Base-by-base conservation (phyloP, 805 yeast species). In the Crinitomyces ghanaensis region DNA sequence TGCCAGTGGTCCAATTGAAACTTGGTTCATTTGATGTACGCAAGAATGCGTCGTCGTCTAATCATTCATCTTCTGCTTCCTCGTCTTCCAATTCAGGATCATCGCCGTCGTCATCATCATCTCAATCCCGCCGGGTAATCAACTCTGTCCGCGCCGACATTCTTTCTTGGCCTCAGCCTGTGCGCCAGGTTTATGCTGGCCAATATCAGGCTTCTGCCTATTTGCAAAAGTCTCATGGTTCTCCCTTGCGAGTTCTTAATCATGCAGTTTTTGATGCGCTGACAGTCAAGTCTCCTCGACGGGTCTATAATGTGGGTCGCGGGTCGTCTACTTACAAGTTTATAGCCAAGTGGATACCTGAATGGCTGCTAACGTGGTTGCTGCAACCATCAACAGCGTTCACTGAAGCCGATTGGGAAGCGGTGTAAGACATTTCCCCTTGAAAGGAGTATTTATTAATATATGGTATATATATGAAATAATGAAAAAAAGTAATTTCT, bases 1-100 rank as follows among this genome's bases (percentile, higher is more conserved):
- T 68, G 8, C 63, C 68, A 12, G 53, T 69, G 28, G 53, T 64
- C 4, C 66, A 66, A 38, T 37, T 68, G 29, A 56, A 60, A 23
- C 46, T 68, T n/a, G 74, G 74, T 4, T 60, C 71, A 3, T 59
- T 68, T 28, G 64, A 59, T 38, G 52, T 65, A 14, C n/a, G n/a
- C n/a, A n/a, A n/a, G n/a, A n/a, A n/a, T n/a, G n/a, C n/a, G n/a
- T n/a, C n/a, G n/a, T n/a, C n/a, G n/a, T n/a, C n/a, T n/a, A n/a
- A n/a, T n/a, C n/a, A n/a, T n/a, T n/a, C n/a, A n/a, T n/a, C n/a
- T n/a, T n/a, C n/a, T n/a, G n/a, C n/a, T n/a, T n/a, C n/a, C n/a
- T n/a, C n/a, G n/a, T n/a, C n/a, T n/a, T n/a, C n/a, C n/a, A n/a
- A n/a, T n/a, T n/a, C n/a, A n/a, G n/a, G n/a, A n/a, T n/a, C n/a